A percentile compares a stretch with the other conserved stretches of the same genome.
phyloP scores from a whole-genome alignment of 2,329 filamentous ascomycete species.

The Cryphonectria nitschkei region DNA sequence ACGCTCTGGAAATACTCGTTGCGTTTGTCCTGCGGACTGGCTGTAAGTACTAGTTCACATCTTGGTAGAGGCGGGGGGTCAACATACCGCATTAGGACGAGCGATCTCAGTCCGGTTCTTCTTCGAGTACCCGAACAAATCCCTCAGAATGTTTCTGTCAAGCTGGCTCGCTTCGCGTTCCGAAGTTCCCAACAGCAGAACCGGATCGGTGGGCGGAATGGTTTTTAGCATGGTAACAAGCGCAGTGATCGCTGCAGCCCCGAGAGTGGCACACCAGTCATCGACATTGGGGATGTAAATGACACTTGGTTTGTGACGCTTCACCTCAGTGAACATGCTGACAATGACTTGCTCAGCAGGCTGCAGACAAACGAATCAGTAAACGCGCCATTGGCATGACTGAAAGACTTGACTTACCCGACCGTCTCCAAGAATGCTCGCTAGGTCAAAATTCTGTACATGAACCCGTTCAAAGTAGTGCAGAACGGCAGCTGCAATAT shows the following conservation, averaged over 20 bases:
- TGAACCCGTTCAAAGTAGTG: constrained; percentile 93
- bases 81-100: constrained; percentile 65
- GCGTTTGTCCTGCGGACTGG: constrained; percentile 57
- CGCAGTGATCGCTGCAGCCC: constrained; percentile 72
- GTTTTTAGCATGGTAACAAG: constrained; percentile 82
- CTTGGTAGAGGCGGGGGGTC: not conserved
- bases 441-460: constrained; percentile 91
- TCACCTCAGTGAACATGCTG: constrained; percentile 87
- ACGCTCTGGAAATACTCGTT: constrained; percentile 78
- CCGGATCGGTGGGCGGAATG: constrained; percentile 86
- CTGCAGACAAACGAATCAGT: constrained; percentile 42
- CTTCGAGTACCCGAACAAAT: constrained; percentile 84
- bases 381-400: constrained; percentile 2
- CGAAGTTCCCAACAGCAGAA: constrained; percentile 84
- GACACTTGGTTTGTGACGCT: constrained; percentile 92
- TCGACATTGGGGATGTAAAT: constrained; percentile 93
- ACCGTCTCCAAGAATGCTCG: constrained; percentile 83
- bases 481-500: constrained; percentile 81
- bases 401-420: constrained; percentile 55
- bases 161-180: constrained; percentile 69
- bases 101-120: constrained; percentile 75
- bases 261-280: constrained; percentile 73
- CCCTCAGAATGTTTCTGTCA: constrained; percentile 66
- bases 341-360: constrained; percentile 87
- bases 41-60: constrained; percentile 15